These are phyloP conservation scores for Dentipellis sp. DNA, from an alignment of 768 basidiomycete species.

Conservation along the genomic window DNA sequence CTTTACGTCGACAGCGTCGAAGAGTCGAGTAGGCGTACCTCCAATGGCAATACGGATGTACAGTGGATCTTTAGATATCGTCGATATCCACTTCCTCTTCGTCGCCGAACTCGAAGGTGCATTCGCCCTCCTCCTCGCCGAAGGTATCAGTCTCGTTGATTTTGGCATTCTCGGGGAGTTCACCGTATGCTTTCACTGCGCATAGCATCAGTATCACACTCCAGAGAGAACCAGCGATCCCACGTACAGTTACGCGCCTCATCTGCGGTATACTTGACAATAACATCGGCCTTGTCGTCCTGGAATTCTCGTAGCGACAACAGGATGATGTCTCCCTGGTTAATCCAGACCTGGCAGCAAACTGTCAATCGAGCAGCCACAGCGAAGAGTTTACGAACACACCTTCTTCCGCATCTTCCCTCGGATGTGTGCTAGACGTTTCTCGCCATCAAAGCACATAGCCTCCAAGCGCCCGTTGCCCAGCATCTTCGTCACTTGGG, in stretches of 20 bases:
- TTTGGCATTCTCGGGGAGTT: constrained; percentile 92
- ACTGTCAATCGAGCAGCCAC: constrained; percentile 1
- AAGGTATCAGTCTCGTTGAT: constrained; percentile 95
- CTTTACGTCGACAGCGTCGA: no score
- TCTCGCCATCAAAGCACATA: constrained; percentile 96
- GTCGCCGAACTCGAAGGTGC: constrained; percentile 85
- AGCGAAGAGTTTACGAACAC: constrained; percentile 16
- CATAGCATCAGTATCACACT: background rate
- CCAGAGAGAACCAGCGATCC: background rate
- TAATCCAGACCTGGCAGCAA: constrained; percentile 85
- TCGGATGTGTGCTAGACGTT: constrained; percentile 93
- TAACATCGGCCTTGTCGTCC: constrained; percentile 98
- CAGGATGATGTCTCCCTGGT: constrained; percentile 93
- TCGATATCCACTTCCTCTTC: constrained; percentile 86
- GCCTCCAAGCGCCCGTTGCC: constrained; percentile 97
- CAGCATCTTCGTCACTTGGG: constrained; percentile 97
- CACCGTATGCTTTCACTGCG: constrained; percentile 93
- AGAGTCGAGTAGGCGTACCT: constrained; percentile 1
- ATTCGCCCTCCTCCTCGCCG: constrained; percentile 85
- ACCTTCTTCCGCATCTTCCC: constrained; percentile 99
- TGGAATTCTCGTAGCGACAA: constrained; percentile 97
- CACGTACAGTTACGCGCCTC: constrained; percentile 73
- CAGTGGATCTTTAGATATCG: constrained; percentile 50
- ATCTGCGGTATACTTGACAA: constrained; percentile 97
- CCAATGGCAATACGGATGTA: constrained; percentile 14